Percentiles rank a stretch among this genome's conserved stretches.
Evolutionary conservation across 208 protist species (phyloP).

Genomic region (Wallacemonas rigidus): DNA sequence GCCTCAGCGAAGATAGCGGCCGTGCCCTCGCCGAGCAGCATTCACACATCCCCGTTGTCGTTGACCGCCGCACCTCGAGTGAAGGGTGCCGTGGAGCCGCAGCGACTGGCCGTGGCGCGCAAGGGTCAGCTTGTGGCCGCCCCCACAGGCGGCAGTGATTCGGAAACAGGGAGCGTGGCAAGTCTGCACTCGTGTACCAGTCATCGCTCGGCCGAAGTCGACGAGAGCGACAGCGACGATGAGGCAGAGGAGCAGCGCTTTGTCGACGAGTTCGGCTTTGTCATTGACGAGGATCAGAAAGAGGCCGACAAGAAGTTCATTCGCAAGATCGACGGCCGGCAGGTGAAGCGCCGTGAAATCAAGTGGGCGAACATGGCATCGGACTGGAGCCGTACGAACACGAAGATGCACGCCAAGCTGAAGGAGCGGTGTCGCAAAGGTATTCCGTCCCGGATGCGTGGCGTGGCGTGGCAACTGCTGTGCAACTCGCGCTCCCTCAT

Average conservation of each 20-base stretch:
- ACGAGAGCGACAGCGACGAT: conserved; percentile 28
- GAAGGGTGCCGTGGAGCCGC: conserved; percentile 25
- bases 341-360: conserved; percentile 74
- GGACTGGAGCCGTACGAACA: conserved; percentile 79
- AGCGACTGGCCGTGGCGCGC: conserved; percentile 16
- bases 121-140: conserved; percentile 43
- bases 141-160: conserved; percentile 59
- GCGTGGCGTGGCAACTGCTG: conserved; percentile 88
- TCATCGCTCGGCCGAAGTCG: neutral
- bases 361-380: conserved; percentile 91
- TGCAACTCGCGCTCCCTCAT: conserved; percentile 77
- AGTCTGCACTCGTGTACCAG: conserved; percentile 4
- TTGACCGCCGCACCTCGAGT: conserved; percentile 2
- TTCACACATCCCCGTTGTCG: conserved; percentile 3
- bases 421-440: conserved; percentile 92
- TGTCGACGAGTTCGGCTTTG: conserved; percentile 91
- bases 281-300: conserved; percentile 72
- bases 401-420: conserved; percentile 71
- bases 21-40: neutral
- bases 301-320: conserved; percentile 65
- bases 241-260: conserved; percentile 70
- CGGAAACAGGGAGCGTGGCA: conserved; percentile 33
- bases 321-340: conserved; percentile 64
- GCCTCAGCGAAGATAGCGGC: neutral
- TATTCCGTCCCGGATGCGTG: conserved; percentile 80